Evolutionary conservation across 2,329 filamentous ascomycete species (phyloP).

Genomic region (Aspergillus hortae): DNA sequence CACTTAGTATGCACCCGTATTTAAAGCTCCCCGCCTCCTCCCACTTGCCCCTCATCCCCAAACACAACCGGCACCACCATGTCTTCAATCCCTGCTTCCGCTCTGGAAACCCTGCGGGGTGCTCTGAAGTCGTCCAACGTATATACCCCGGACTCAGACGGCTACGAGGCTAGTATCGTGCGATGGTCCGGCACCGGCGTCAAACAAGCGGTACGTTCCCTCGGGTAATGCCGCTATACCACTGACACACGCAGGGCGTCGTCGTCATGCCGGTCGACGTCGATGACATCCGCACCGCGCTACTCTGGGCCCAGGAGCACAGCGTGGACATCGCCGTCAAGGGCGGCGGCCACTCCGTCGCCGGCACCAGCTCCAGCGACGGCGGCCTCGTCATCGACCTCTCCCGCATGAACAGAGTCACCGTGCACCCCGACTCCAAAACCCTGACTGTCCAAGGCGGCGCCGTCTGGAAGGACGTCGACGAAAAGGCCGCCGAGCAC

Average conservation of each 20-base stretch:
- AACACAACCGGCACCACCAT: neutral
- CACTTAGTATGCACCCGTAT: neutral
- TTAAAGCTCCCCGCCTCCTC: neutral
- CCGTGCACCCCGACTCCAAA: constrained; percentile 44
- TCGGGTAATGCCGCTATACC: neutral
- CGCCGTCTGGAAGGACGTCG: constrained; percentile 55
- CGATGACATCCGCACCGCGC: constrained; percentile 40
- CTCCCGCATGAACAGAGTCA: constrained; percentile 49
- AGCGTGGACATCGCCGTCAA: constrained; percentile 26
- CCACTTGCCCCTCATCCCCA: neutral
- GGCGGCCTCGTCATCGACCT: constrained; percentile 59
- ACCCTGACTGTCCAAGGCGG: constrained; percentile 52
- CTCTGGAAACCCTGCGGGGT: constrained; percentile 8
- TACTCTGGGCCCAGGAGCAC: constrained; percentile 44
- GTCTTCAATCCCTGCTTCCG: constrained; percentile 5
- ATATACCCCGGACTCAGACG: constrained; percentile 19
- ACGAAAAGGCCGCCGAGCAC: constrained; percentile 49
- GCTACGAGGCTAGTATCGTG: constrained; percentile 20
- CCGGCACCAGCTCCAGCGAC: constrained; percentile 51
- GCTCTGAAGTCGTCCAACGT: constrained; percentile 12
- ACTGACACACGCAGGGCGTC: constrained; percentile 33
- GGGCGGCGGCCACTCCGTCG: constrained; percentile 46
- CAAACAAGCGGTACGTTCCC: constrained; percentile 24
- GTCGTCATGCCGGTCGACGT: constrained; percentile 43
- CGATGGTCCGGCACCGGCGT: constrained; percentile 31